These are phyloP conservation scores for Aureobasidium sp. DNA, from an alignment of 2,329 filamentous ascomycete genomes.

Conservation along the genomic window DNA sequence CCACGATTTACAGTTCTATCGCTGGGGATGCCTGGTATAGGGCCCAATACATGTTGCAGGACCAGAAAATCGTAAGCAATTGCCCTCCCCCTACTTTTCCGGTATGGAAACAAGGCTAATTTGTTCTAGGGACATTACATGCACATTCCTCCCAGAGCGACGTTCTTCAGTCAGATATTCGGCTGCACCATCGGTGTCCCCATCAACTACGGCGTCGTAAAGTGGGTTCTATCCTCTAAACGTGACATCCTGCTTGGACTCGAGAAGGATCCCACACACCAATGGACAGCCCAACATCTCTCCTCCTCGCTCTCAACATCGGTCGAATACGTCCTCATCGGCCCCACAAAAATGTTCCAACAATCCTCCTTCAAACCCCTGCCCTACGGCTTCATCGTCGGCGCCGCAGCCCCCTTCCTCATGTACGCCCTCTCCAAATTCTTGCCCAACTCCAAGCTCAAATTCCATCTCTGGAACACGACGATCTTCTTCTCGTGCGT, in stretches of 20 bases:
- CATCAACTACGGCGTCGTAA: slow-evolving; percentile 53
- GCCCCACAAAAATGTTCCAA: slow-evolving; percentile 43
- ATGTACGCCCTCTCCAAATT: slow-evolving; percentile 45
- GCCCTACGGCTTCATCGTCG: slow-evolving; percentile 48
- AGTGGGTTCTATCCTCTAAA: slow-evolving; percentile 52
- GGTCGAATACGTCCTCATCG: slow-evolving; percentile 54
- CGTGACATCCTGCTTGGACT: slow-evolving; percentile 46
- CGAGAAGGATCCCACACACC: slow-evolving; percentile 46
- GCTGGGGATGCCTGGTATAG: slow-evolving; percentile 56
- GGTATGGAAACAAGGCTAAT: too few relatives aligned
- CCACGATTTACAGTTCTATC: slow-evolving; percentile 48
- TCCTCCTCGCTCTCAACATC: slow-evolving; percentile 46
- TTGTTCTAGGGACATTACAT: slow-evolving; percentile 46
- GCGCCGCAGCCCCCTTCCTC: slow-evolving; percentile 38
- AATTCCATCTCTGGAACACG: slow-evolving; percentile 52
- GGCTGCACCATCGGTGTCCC: slow-evolving; percentile 52
- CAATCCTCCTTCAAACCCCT: slow-evolving; percentile 41
- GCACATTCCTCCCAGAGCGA: slow-evolving; percentile 50
- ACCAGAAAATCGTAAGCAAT: slow-evolving; percentile 45
- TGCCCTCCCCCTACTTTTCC: too few relatives aligned
- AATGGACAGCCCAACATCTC: slow-evolving; percentile 53
- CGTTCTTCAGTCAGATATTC: slow-evolving; percentile 55
- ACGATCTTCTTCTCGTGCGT: slow-evolving; percentile 54
- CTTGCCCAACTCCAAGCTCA: slow-evolving; percentile 46
- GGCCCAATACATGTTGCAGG: slow-evolving; percentile 51